Evolutionary conservation across 139 green algal species (phyloP).

Genomic region (Chlamydomonas incerta): DNA sequence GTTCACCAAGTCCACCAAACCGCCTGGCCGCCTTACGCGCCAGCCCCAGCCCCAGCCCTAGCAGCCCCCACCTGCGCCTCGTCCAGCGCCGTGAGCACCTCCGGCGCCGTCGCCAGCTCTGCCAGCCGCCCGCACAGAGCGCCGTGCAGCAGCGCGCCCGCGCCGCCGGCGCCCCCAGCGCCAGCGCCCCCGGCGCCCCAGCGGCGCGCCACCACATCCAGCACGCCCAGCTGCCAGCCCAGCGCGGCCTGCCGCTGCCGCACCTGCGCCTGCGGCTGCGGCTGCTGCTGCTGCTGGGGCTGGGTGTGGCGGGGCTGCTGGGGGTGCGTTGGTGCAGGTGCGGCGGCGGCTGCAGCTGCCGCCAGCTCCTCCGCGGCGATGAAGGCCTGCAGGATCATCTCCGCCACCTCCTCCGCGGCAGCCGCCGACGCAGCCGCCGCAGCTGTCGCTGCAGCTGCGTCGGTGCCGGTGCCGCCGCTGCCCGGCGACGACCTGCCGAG

Average conservation of each 20-base stretch:
- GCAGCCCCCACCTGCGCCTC: constrained; percentile 7
- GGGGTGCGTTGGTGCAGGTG: background rate
- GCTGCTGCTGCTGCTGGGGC: background rate
- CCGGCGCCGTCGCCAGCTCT: background rate
- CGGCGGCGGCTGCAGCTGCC: background rate
- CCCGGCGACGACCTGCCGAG: background rate
- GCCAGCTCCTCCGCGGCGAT: constrained; percentile 25
- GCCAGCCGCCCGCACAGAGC: background rate
- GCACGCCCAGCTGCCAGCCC: constrained; percentile 19
- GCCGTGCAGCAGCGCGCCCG: background rate
- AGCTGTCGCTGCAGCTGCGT: background rate
- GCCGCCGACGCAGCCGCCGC: background rate
- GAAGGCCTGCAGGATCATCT: constrained; percentile 28
- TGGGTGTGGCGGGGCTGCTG: background rate
- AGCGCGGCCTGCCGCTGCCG: background rate
- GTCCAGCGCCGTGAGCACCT: background rate
- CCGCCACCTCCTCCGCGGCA: background rate
- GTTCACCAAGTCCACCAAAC: too few species aligned
- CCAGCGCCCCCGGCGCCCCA: too few species aligned
- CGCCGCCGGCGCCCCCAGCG: too few species aligned
- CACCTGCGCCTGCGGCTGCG: background rate
- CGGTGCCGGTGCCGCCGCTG: background rate
- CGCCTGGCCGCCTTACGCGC: too few species aligned
- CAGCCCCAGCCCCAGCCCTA: too few species aligned
- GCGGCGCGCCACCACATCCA: background rate